Conservation (phyloP, 2,329 filamentous ascomycete genomes). For the Xylaria sp. region DNA sequence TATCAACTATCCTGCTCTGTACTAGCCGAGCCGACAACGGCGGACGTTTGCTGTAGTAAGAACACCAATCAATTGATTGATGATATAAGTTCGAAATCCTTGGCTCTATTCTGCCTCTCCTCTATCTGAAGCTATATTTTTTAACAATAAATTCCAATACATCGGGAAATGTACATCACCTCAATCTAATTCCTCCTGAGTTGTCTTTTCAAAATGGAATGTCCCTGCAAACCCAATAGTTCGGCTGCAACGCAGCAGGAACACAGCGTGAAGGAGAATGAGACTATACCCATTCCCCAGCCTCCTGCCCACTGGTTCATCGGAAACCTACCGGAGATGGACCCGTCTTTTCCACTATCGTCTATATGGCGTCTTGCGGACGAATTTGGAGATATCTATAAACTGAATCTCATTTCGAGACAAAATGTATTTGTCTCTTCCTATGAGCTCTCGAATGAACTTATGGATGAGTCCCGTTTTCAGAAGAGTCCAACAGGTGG, state of each 20-base stretch:
- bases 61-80: background rate
- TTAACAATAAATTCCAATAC: background rate
- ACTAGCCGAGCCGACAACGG: background rate
- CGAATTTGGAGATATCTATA: constrained; percentile 32
- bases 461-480: constrained; percentile 32
- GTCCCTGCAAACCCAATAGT: constrained; percentile 24
- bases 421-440: constrained; percentile 21
- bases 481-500: constrained; percentile 26
- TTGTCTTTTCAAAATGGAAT: constrained; percentile 12
- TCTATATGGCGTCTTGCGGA: constrained; percentile 27
- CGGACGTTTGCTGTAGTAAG: background rate
- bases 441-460: constrained; percentile 29
- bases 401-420: constrained; percentile 29
- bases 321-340: constrained; percentile 27
- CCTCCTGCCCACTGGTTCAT: constrained; percentile 33
- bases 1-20: background rate
- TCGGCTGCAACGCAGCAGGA: constrained; percentile 11
- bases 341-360: constrained; percentile 25
- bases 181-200: background rate
- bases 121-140: too few species aligned
- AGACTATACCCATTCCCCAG: constrained; percentile 28
- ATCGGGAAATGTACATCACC: background rate
- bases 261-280: constrained; percentile 14
- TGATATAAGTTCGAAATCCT: background rate
- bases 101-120: background rate